Evolutionary conservation across 768 basidiomycete genomes (phyloP), one percentile per base, ranked within the genome.

Genomic region (Termitomyces titanicus): DNA sequence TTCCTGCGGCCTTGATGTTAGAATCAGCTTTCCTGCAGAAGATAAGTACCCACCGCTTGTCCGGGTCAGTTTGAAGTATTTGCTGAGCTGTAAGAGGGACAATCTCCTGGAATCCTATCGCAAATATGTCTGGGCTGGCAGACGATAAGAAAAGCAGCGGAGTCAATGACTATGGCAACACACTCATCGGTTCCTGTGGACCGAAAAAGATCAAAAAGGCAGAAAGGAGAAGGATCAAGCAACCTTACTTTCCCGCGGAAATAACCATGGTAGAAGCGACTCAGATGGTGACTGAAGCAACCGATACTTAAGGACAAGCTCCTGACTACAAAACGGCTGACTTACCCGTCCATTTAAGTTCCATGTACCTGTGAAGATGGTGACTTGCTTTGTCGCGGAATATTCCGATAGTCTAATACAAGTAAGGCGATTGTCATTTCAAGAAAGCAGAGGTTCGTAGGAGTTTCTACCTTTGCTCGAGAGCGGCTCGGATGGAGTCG

Each of bases 51-150:
- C 50, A 88, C 92, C 84, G 82, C 73, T 93, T 94, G 66, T 94
- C 93, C 1, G 95, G 94, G 70, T 98, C 95, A 6, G 94, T 88
- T 68, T 97, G 94, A 15, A 98, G 79, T 40, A 99, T 98, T 68
- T 98, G 95, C 64, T 95, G 93, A 3, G 97, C 93, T n/a, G 93
- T 98, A 45, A 99, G 80, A 4, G 94, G 94, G 0, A 99, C 97
- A 51, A 99, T 94, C 70, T 99, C 97, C 70, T 99, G 95, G 67
- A 98, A 97, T 2, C 91, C 92, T 27, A 98, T 76, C 20, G 86
- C 86, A 66, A 96, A 87, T 58, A 98, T 84, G 65, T 98, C 94
- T 6, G 94, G 94, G 42, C 90, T 91, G 35, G 44, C 24, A 18
- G 44, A 60, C 42, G 49, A 65, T 55, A 64, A 56, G 37, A 46